Conservation (phyloP, 345 rosid species). For the Odontarrhena argentea region DNA sequence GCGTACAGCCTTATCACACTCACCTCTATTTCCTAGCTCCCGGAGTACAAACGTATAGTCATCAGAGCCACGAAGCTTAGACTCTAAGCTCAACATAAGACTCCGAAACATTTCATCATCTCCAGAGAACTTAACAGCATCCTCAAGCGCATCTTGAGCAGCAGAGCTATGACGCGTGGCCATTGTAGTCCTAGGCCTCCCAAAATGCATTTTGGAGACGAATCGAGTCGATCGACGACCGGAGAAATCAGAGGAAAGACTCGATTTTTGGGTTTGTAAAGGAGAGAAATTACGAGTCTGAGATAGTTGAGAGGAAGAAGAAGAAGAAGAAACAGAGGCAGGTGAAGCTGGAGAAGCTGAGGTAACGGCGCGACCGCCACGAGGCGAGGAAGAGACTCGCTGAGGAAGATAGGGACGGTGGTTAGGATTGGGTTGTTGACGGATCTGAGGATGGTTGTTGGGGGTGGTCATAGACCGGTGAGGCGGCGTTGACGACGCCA, state of each 20-base stretch:
- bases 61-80: conserved; percentile 69
- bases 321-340: not conserved
- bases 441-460: conserved; percentile 50
- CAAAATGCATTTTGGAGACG: conserved; percentile 81
- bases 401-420: conserved; percentile 48
- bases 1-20: conserved; percentile 57
- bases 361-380: conserved; percentile 41
- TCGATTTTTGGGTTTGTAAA: conserved; percentile 47
- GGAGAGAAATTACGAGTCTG: conserved; percentile 44
- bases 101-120: conserved; percentile 50
- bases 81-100: conserved; percentile 58
- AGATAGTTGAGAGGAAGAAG: conserved; percentile 35
- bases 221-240: conserved; percentile 89
- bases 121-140: conserved; percentile 47
- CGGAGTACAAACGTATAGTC: conserved; percentile 78
- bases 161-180: conserved; percentile 60
- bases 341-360: conserved; percentile 38
- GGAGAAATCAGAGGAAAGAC: conserved; percentile 51
- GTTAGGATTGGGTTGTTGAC: conserved; percentile 43
- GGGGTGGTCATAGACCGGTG: conserved; percentile 64
- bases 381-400: conserved; percentile 53
- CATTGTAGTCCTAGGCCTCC: conserved; percentile 57
- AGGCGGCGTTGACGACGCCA: conserved; percentile 89
- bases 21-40: conserved; percentile 82
- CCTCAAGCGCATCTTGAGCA: conserved; percentile 75